These are phyloP conservation scores for Aspergillus spinulosporus DNA, from an alignment of 2,329 filamentous ascomycete species.

Conservation along the genomic window DNA sequence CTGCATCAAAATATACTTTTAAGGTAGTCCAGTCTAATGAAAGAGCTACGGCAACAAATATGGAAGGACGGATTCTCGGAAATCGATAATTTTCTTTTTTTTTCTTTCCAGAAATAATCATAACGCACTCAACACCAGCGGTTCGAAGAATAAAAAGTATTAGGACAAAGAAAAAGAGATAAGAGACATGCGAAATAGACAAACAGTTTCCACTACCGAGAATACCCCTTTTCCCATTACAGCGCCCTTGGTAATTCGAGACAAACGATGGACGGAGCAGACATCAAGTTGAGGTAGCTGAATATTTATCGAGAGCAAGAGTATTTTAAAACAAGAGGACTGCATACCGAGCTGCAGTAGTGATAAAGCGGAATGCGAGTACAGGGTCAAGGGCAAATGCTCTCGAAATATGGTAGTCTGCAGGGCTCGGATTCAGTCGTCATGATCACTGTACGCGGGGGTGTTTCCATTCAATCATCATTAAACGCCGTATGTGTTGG, in stretches of 20 bases:
- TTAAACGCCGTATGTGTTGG: slow-evolving; percentile 29
- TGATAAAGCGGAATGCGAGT: slow-evolving; percentile 20
- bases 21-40: neutral
- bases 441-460: slow-evolving; percentile 20
- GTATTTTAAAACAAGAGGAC: slow-evolving; percentile 19
- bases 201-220: slow-evolving; percentile 36
- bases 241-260: slow-evolving; percentile 39
- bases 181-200: slow-evolving; percentile 13
- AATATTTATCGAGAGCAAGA: slow-evolving; percentile 21
- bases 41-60: neutral
- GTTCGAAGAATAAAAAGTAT: slow-evolving; percentile 7
- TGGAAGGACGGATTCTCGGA: neutral
- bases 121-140: slow-evolving; percentile 17
- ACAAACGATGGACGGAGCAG: slow-evolving; percentile 26
- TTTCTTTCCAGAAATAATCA: slow-evolving; percentile 5
- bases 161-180: slow-evolving; percentile 10
- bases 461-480: slow-evolving; percentile 25
- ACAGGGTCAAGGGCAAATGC: slow-evolving; percentile 1
- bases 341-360: slow-evolving; percentile 31
- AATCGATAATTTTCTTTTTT: neutral
- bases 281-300: slow-evolving; percentile 16
- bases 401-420: slow-evolving; percentile 4
- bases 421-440: slow-evolving; percentile 15
- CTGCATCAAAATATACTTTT: slow-evolving; percentile 1
- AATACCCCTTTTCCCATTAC: slow-evolving; percentile 42